A percentile compares a stretch with the other conserved stretches of the same genome.
Evolutionary conservation across 2,329 filamentous ascomycete genomes (phyloP).

Genomic region (Cyphellophora europaea): DNA sequence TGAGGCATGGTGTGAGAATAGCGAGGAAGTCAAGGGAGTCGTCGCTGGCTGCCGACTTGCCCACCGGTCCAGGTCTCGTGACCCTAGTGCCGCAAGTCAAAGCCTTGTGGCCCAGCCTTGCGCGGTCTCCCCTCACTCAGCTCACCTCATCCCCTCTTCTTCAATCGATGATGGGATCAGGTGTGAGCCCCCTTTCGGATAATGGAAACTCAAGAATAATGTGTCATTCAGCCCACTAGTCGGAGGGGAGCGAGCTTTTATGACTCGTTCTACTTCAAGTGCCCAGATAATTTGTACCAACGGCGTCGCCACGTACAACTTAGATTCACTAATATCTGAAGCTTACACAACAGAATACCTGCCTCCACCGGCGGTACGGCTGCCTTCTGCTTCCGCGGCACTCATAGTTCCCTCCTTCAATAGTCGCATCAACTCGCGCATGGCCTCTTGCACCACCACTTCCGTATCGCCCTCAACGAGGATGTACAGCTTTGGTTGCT

Average conservation of each 20-base stretch:
- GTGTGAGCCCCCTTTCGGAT: too few relatives aligned
- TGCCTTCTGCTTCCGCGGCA: conserved; percentile 73
- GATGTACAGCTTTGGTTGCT: conserved; percentile 92
- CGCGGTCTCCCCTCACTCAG: background rate
- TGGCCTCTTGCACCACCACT: conserved; percentile 77
- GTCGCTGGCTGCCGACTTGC: background rate
- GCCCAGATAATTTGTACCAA: too few relatives aligned
- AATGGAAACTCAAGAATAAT: too few relatives aligned
- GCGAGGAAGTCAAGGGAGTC: background rate
- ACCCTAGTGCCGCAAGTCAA: background rate
- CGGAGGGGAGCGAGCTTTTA: too few relatives aligned
- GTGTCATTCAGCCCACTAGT: too few relatives aligned
- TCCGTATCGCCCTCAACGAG: conserved; percentile 97
- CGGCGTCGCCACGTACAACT: too few relatives aligned
- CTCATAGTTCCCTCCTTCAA: conserved; percentile 85
- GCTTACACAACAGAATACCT: conserved; percentile 73
- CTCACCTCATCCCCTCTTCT: too few relatives aligned
- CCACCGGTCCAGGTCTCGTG: background rate
- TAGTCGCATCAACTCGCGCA: conserved; percentile 79
- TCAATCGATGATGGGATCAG: too few relatives aligned
- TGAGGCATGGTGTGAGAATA: background rate
- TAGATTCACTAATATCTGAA: too few relatives aligned
- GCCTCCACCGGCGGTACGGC: conserved; percentile 60
- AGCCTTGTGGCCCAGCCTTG: background rate
- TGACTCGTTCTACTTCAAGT: too few relatives aligned